Percentiles rank a stretch among this genome's conserved stretches.
Evolutionary conservation across 2,329 filamentous ascomycete species (phyloP).

Genomic region (Trichoderma hamatum): DNA sequence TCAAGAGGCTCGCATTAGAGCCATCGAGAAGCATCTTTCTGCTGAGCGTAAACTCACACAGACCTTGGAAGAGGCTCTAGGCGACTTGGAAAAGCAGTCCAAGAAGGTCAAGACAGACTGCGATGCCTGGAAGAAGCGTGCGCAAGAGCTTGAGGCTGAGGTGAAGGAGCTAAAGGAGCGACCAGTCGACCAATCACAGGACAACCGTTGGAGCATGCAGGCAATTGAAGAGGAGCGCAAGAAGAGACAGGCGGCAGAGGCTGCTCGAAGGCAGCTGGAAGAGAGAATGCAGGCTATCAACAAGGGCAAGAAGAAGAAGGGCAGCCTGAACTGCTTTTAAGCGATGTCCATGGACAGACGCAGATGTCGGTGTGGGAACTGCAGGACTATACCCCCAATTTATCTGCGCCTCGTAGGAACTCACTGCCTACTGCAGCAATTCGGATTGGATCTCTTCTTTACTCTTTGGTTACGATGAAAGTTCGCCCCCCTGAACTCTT

Average conservation of each 20-base stretch:
- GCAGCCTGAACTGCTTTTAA: constrained; percentile 96
- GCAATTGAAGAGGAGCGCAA: constrained; percentile 95
- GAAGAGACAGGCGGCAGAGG: constrained; percentile 87
- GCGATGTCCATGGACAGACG: not conserved
- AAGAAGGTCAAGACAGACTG: constrained; percentile 91
- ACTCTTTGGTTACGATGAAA: constrained; percentile 6
- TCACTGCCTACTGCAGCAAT: not conserved
- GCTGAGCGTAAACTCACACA: constrained; percentile 96
- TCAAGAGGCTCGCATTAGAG: constrained; percentile 90
- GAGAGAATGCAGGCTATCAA: constrained; percentile 92
- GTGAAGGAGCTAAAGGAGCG: constrained; percentile 65
- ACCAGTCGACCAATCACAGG: constrained; percentile 51
- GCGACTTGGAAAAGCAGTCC: constrained; percentile 87
- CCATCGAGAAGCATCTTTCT: constrained; percentile 93
- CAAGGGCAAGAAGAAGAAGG: constrained; percentile 91
- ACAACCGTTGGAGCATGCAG: constrained; percentile 73
- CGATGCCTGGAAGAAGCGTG: constrained; percentile 89
- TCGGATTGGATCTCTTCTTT: constrained; percentile 2
- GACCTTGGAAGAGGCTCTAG: constrained; percentile 92
- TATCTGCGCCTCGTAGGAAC: constrained; percentile 24
- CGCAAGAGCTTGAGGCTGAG: constrained; percentile 72
- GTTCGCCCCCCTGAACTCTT: not conserved
- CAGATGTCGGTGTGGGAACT: constrained; percentile 1
- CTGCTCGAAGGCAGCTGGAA: constrained; percentile 84
- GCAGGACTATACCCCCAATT: constrained; percentile 27